Percentiles rank a stretch among this genome's conserved stretches.
phyloP scores from a whole-genome alignment of 805 yeast genomes.

The Ogataea nakhonphanomensis region DNA sequence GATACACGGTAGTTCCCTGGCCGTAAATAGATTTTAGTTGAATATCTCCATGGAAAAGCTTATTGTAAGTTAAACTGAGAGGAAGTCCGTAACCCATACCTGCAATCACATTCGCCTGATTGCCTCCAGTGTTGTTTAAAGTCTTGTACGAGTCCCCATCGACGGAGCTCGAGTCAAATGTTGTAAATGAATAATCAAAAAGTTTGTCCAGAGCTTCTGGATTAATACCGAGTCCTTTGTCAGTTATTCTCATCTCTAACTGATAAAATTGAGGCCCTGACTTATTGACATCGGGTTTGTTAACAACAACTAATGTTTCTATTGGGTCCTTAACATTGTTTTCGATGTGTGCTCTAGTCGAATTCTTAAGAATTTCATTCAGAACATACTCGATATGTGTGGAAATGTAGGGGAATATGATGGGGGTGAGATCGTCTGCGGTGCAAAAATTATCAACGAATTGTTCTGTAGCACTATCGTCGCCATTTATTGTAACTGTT shows the following conservation, averaged over 20 bases:
- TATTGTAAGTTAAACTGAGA: constrained; percentile 69
- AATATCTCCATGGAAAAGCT: constrained; percentile 67
- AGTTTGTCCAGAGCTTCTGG: constrained; percentile 62
- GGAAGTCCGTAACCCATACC: constrained; percentile 98
- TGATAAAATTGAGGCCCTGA: constrained; percentile 25
- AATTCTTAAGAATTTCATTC: constrained; percentile 82
- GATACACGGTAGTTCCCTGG: constrained; percentile 75
- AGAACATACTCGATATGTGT: constrained; percentile 84
- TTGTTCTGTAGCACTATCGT: constrained; percentile 31
- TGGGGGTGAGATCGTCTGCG: constrained; percentile 18
- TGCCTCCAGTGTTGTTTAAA: constrained; percentile 58
- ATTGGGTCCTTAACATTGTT: constrained; percentile 47
- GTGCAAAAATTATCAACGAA: constrained; percentile 33
- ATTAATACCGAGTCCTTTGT: constrained; percentile 85
- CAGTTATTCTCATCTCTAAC: constrained; percentile 74
- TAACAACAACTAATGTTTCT: constrained; percentile 42
- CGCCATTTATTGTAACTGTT: constrained; percentile 25
- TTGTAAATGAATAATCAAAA: constrained; percentile 84
- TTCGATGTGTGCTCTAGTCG: constrained; percentile 86
- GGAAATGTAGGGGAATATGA: constrained; percentile 78
- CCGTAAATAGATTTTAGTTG: constrained; percentile 71
- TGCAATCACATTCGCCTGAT: constrained; percentile 58
- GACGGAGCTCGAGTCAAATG: constrained; percentile 47
- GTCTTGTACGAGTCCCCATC: constrained; percentile 58
- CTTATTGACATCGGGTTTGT: constrained; percentile 25